Conservation (phyloP, 257 asterid genomes). For the Ilex aquifolium region DNA sequence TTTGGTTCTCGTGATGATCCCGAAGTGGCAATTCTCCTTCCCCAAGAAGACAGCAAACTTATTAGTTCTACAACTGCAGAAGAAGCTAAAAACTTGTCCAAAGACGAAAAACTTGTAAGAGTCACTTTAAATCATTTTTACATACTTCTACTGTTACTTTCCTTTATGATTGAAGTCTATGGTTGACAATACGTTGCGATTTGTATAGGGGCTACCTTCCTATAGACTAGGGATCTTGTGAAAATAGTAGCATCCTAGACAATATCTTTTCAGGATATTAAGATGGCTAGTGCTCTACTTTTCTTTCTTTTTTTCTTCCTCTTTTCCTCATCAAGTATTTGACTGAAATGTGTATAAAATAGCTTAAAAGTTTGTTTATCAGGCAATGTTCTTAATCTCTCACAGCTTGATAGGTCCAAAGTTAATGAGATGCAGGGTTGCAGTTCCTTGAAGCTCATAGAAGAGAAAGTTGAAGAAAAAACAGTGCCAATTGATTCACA, state of each 20-base stretch:
- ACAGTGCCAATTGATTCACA: conserved; percentile 26
- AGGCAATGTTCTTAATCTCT: conserved; percentile 19
- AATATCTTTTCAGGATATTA: too few relatives aligned
- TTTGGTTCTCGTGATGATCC: conserved; percentile 27
- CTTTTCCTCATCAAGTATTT: not conserved
- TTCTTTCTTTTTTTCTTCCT: not conserved
- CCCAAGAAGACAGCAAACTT: conserved; percentile 24
- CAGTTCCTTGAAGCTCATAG: conserved; percentile 17
- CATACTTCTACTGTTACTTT: too few relatives aligned
- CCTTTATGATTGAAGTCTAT: too few relatives aligned
- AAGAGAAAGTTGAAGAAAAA: conserved; percentile 31
- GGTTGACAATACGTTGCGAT: too few relatives aligned
- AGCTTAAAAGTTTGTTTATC: conserved; percentile 12
- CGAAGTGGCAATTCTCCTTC: conserved; percentile 21
- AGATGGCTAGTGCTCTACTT: too few relatives aligned
- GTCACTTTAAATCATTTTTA: not conserved
- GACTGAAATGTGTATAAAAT: conserved; percentile 5
- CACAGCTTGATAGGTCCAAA: conserved; percentile 35
- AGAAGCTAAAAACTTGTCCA: conserved; percentile 26
- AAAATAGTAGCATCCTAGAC: too few relatives aligned
- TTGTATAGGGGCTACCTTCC: too few relatives aligned
- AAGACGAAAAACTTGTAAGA: conserved; percentile 59
- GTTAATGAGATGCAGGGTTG: conserved; percentile 19
- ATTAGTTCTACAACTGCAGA: conserved; percentile 15
- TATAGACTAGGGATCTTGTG: too few relatives aligned